Percentiles rank a stretch among this genome's conserved stretches.
These are phyloP conservation scores for Alloteropsis semialata DNA, from an alignment of 176 grass and related monocot species.

Conservation along the genomic window DNA sequence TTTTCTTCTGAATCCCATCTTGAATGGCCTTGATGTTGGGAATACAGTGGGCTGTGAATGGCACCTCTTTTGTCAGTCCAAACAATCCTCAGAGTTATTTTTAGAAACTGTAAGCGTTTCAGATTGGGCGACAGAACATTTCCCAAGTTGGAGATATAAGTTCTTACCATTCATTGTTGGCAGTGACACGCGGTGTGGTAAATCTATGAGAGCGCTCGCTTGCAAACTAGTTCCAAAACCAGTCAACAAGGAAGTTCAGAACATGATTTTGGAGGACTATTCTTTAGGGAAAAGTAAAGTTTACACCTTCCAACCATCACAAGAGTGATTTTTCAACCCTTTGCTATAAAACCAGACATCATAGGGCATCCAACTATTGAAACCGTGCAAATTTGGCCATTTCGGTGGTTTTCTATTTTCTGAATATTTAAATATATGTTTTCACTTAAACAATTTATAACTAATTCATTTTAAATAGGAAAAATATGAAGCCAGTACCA, in stretches of 20 bases:
- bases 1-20: constrained; percentile 97
- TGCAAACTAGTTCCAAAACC: constrained; percentile 92
- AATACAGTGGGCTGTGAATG: constrained; percentile 73
- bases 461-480: too few species aligned
- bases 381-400: too few species aligned
- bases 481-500: too few species aligned
- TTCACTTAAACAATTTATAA: too few species aligned
- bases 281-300: too few species aligned
- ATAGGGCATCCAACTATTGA: too few species aligned
- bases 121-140: constrained; percentile 23
- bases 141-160: background rate
- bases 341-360: too few species aligned
- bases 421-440: too few species aligned
- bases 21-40: constrained; percentile 95
- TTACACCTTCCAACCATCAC: too few species aligned
- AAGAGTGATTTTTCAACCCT: too few species aligned
- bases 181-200: constrained; percentile 37
- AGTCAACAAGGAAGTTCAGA: constrained; percentile 61
- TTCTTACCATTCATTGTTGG: constrained; percentile 80
- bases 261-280: constrained; percentile 14
- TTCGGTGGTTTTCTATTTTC: too few species aligned
- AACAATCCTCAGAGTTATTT: background rate
- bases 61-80: background rate
- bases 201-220: constrained; percentile 32
- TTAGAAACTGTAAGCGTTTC: background rate